These are phyloP conservation scores for Bocquillonia castaneifolia DNA, from an alignment of 441 rosid species.

Conservation along the genomic window DNA sequence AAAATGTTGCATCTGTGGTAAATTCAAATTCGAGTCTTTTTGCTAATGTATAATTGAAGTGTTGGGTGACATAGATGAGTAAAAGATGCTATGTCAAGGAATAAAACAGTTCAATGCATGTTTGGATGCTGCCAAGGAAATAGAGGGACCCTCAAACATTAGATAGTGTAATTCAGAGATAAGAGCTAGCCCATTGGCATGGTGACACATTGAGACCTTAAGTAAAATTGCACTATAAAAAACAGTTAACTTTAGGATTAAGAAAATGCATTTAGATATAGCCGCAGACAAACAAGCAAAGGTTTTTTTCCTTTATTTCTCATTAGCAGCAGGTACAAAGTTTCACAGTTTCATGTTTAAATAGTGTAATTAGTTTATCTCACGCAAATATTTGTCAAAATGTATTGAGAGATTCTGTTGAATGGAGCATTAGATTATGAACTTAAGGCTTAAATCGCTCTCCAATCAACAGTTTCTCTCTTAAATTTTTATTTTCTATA, in stretches of 20 bases:
- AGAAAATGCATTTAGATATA: neutral
- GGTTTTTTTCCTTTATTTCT: constrained; percentile 11
- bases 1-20: neutral
- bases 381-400: neutral
- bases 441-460: neutral
- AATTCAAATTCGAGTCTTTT: neutral
- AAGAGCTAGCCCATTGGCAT: neutral
- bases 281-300: neutral
- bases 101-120: neutral
- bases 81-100: neutral
- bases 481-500: neutral
- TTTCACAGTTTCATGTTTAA: neutral
- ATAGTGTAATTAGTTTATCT: neutral
- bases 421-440: constrained; percentile 4
- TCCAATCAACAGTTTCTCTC: neutral
- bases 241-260: neutral
- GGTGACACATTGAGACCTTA: neutral
- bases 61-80: neutral
- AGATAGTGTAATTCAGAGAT: neutral
- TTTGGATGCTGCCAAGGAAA: neutral
- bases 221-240: neutral
- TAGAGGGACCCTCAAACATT: neutral
- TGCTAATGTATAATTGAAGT: neutral
- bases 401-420: neutral
- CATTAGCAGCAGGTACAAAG: neutral